Conservation (phyloP, 306 rosid species). For the Mimosa pudica region DNA sequence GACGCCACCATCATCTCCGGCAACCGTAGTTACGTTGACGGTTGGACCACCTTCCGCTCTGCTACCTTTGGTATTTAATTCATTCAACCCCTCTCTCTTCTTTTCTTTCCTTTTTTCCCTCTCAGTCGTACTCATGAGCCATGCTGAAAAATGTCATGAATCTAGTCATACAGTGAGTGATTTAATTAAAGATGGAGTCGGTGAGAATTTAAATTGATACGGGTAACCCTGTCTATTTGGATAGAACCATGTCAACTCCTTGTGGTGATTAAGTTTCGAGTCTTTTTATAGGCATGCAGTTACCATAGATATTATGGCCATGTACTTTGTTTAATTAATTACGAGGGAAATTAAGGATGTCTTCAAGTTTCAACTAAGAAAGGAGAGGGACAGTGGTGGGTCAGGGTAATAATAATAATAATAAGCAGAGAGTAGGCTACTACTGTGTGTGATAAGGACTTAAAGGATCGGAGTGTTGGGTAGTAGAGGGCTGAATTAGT, state of each 20-base stretch:
- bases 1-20: constrained; percentile 65
- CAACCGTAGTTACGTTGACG: constrained; percentile 67
- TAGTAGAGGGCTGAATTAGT: neutral
- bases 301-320: too few species aligned
- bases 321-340: neutral
- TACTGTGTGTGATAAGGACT: neutral
- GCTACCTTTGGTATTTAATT: constrained; percentile 78
- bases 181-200: neutral
- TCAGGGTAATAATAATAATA: neutral
- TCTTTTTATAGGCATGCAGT: too few species aligned
- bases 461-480: too few species aligned
- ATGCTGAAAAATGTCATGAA: neutral
- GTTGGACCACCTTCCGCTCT: constrained; percentile 90
- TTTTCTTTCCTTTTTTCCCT: neutral
- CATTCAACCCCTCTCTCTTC: neutral
- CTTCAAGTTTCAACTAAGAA: too few species aligned
- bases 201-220: neutral
- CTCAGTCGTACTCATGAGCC: too few species aligned
- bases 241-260: too few species aligned
- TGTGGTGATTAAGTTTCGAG: too few species aligned
- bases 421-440: too few species aligned
- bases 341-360: neutral
- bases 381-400: neutral
- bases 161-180: neutral
- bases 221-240: neutral